A percentile compares a stretch with the other conserved stretches of the same genome.
phyloP scores from a whole-genome alignment of 441 rosid species.

The Pelargonium cotyledonis region DNA sequence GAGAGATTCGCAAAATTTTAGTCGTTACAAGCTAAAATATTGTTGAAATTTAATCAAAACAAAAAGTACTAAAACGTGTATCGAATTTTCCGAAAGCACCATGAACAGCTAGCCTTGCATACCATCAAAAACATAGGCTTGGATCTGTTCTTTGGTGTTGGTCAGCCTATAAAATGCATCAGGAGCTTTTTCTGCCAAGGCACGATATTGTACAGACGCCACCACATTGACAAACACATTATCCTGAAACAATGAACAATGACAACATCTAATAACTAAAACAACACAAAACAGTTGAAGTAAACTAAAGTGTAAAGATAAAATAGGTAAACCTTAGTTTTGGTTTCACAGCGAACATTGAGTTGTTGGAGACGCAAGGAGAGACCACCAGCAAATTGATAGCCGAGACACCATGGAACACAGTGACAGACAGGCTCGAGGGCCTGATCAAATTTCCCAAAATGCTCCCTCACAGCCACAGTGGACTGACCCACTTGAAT shows the following conservation, averaged over 20 bases:
- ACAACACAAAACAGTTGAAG: background rate
- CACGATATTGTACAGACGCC: slow-evolving; percentile 70
- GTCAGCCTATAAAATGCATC: slow-evolving; percentile 70
- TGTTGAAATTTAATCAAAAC: background rate
- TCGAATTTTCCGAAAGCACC: background rate
- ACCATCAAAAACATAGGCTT: slow-evolving; percentile 74
- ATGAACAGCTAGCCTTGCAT: slow-evolving; percentile 1
- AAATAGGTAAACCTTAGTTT: slow-evolving; percentile 26
- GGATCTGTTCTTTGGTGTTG: slow-evolving; percentile 58
- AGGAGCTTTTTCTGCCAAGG: slow-evolving; percentile 46
- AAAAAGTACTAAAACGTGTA: too few relatives aligned
- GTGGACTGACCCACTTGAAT: slow-evolving; percentile 37
- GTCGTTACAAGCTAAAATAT: background rate
- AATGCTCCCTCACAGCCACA: slow-evolving; percentile 29
- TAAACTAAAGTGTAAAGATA: background rate
- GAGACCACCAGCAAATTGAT: slow-evolving; percentile 27
- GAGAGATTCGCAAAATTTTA: background rate
- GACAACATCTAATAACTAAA: background rate
- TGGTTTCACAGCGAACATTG: slow-evolving; percentile 53
- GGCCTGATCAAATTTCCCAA: slow-evolving; percentile 34
- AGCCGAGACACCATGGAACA: slow-evolving; percentile 34
- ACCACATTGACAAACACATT: slow-evolving; percentile 75
- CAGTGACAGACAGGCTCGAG: slow-evolving; percentile 35
- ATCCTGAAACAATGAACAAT: slow-evolving; percentile 34
- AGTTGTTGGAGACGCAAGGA: slow-evolving; percentile 41